phyloP scores from a whole-genome alignment of 352 stramenopile species.

The Blastocystis sp. region DNA sequence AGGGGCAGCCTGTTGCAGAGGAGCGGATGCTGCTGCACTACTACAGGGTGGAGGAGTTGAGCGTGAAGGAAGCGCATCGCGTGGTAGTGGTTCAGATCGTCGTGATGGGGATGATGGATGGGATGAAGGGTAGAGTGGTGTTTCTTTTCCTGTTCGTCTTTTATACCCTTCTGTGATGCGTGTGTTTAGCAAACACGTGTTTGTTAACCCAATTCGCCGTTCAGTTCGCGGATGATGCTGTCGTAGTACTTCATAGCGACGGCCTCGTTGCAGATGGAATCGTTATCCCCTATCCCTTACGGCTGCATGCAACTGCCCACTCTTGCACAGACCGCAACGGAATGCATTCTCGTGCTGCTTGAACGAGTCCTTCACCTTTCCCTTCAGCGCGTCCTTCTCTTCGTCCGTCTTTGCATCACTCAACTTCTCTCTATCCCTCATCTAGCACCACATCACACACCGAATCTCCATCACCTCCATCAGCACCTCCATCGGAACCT shows the following conservation, averaged over 20 bases:
- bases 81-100: neutral
- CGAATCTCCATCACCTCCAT: conserved; percentile 65
- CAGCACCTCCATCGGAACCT: conserved; percentile 61
- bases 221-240: conserved; percentile 33
- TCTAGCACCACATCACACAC: neutral
- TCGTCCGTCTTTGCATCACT: conserved; percentile 52
- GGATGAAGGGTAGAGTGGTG: neutral
- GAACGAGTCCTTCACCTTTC: conserved; percentile 26
- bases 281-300: conserved; percentile 12
- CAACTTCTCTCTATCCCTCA: conserved; percentile 5
- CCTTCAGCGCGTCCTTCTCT: neutral
- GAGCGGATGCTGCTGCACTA: neutral
- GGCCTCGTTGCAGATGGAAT: conserved; percentile 37
- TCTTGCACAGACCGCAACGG: conserved; percentile 55
- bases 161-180: neutral
- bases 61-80: neutral
- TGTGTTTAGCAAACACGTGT: conserved; percentile 31
- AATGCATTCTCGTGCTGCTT: conserved; percentile 63
- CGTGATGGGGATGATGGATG: neutral
- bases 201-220: conserved; percentile 14
- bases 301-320: neutral
- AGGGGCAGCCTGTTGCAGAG: neutral
- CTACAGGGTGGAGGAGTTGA: neutral
- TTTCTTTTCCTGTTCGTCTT: neutral
- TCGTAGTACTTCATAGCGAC: conserved; percentile 67